Percentiles rank a stretch among this genome's conserved stretches.
phyloP scores from a whole-genome alignment of 2,329 filamentous ascomycete species.

The Fusarium hostae region DNA sequence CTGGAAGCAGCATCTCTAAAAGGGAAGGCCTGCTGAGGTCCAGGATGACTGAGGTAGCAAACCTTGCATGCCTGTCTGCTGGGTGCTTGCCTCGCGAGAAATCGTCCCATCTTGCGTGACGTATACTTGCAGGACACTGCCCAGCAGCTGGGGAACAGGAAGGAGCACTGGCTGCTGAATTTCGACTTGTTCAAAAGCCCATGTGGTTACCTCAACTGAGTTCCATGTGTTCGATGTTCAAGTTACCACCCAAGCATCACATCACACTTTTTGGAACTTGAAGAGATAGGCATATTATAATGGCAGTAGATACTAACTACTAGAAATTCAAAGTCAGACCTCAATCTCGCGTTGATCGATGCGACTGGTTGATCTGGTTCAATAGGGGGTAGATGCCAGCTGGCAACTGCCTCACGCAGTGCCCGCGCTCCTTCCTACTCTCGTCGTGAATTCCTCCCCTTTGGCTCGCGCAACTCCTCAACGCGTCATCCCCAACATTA shows the following conservation, averaged over 20 bases:
- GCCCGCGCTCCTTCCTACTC: slow-evolving; percentile 23
- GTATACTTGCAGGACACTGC: neutral
- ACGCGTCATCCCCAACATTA: slow-evolving; percentile 36
- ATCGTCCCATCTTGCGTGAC: neutral
- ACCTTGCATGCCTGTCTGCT: neutral
- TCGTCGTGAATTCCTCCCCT: slow-evolving; percentile 18
- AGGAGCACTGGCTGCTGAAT: neutral
- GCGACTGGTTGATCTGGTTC: neutral
- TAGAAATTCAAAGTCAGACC: neutral
- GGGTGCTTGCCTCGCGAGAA: neutral
- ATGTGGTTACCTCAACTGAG: neutral
- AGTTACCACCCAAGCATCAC: neutral
- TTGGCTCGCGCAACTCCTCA: slow-evolving; percentile 2
- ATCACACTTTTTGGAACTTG: neutral
- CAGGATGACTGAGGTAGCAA: neutral
- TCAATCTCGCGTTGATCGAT: neutral
- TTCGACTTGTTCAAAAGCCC: neutral
- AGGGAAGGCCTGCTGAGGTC: neutral
- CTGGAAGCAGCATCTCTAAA: neutral
- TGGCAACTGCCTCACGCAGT: neutral
- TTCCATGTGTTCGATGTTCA: neutral
- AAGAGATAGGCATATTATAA: neutral
- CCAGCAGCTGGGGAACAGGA: neutral
- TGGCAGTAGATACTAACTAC: neutral
- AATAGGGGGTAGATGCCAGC: neutral